Conservation (phyloP, 2,329 filamentous ascomycete genomes). For the Aspergillus niger region DNA sequence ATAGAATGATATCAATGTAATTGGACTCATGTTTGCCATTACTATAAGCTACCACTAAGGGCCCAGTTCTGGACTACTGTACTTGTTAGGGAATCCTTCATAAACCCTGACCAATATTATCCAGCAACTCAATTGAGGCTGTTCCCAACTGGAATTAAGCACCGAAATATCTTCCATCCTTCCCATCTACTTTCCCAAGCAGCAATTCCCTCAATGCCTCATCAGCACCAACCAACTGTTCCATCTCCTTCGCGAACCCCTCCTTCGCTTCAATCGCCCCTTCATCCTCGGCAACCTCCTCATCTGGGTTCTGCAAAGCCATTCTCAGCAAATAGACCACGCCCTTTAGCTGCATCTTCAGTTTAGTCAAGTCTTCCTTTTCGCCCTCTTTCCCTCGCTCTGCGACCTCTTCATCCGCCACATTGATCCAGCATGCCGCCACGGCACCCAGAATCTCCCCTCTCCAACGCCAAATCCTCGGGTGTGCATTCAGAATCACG, state of each 20-base stretch:
- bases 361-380: no score
- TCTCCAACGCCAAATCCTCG: slow-evolving; percentile 64
- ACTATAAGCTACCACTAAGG: no score
- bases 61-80: no score
- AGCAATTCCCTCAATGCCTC: slow-evolving; percentile 34
- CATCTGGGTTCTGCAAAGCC: slow-evolving; percentile 31
- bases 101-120: no score
- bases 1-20: no score
- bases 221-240: slow-evolving; percentile 40
- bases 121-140: no score
- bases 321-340: slow-evolving; percentile 33
- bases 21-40: no score
- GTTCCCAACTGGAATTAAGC: background rate
- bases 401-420: slow-evolving; percentile 40
- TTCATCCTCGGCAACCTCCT: slow-evolving; percentile 15
- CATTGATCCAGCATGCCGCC: slow-evolving; percentile 63
- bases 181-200: slow-evolving; percentile 19
- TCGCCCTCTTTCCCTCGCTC: slow-evolving; percentile 12
- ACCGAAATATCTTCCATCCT: slow-evolving; percentile 22
- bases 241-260: slow-evolving; percentile 37
- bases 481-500: slow-evolving; percentile 68
- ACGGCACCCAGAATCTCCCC: slow-evolving; percentile 66
- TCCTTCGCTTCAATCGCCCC: slow-evolving; percentile 28
- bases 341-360: slow-evolving; percentile 34
- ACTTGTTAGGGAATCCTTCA: no score